A percentile compares a stretch with the other conserved stretches of the same genome.
Evolutionary conservation across 108 stramenopile species (phyloP).

Genomic region (Stephanodiscus triporus): DNA sequence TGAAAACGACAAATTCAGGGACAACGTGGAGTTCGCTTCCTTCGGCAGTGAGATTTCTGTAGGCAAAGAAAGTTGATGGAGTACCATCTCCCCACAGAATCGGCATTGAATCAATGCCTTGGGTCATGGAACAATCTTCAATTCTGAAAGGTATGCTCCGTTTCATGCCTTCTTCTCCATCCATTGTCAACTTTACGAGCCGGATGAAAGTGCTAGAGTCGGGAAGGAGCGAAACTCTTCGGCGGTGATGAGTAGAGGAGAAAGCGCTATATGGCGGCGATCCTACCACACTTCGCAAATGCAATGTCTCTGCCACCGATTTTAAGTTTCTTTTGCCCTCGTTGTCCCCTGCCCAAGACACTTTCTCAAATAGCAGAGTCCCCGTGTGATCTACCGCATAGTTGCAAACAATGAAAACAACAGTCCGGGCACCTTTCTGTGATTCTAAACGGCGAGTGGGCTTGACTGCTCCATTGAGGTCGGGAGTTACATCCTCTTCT

Average conservation of each 20-base stretch:
- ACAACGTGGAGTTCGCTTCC: conserved; percentile 82
- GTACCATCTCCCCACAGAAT: conserved; percentile 71
- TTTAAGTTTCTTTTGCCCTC: conserved; percentile 18
- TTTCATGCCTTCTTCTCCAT: conserved; percentile 65
- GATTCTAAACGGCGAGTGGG: background rate
- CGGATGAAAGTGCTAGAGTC: conserved; percentile 52
- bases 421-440: conserved; percentile 29
- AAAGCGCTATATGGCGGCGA: conserved; percentile 73
- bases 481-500: conserved; percentile 49
- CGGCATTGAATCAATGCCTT: conserved; percentile 72
- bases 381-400: conserved; percentile 89
- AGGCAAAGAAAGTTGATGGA: conserved; percentile 75
- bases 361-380: conserved; percentile 68
- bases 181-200: conserved; percentile 79
- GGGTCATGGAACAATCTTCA: conserved; percentile 70
- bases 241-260: conserved; percentile 51
- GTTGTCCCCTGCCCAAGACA: conserved; percentile 5
- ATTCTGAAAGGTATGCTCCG: conserved; percentile 69
- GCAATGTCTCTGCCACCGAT: conserved; percentile 1
- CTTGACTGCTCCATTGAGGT: conserved; percentile 20
- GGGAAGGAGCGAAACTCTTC: conserved; percentile 78
- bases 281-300: background rate
- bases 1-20: conserved; percentile 86
- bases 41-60: conserved; percentile 65
- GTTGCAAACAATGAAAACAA: conserved; percentile 70